phyloP scores from a whole-genome alignment of 1,139 yeast species.

The Wickerhamomyces sp. region DNA sequence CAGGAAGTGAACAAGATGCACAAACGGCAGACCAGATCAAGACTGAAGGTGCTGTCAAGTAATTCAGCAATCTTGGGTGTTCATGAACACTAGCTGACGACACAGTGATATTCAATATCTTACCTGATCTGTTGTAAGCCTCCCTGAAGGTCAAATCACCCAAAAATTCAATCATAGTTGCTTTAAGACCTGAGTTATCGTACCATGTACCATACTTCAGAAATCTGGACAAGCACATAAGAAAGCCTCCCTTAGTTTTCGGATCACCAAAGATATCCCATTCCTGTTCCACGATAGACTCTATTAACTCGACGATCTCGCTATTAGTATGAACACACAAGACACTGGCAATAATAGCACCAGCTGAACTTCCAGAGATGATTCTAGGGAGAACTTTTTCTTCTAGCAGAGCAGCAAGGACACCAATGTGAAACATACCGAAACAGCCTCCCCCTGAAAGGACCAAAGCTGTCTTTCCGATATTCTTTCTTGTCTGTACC shows the following conservation, averaged over 20 bases:
- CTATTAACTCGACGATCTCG: slow-evolving; percentile 57
- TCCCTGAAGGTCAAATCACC: slow-evolving; percentile 94
- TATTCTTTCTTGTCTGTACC: slow-evolving; percentile 82
- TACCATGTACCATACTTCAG: slow-evolving; percentile 72
- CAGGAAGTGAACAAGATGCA: slow-evolving; percentile 93
- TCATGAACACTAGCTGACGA: slow-evolving; percentile 81
- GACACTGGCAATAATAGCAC: slow-evolving; percentile 89
- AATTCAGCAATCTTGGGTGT: slow-evolving; percentile 78
- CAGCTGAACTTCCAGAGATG: slow-evolving; percentile 95
- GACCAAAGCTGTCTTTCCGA: slow-evolving; percentile 90
- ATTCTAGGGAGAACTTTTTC: slow-evolving; percentile 76
- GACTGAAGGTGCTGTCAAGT: slow-evolving; percentile 92
- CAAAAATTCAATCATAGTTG: slow-evolving; percentile 72
- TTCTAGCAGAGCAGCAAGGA: slow-evolving; percentile 71
- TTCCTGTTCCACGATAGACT: slow-evolving; percentile 47
- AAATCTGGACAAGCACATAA: slow-evolving; percentile 44
- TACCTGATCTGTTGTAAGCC: slow-evolving; percentile 83
- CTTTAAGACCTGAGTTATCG: slow-evolving; percentile 66
- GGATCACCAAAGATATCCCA: slow-evolving; percentile 62
- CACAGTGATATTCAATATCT: slow-evolving; percentile 81
- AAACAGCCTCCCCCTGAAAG: slow-evolving; percentile 94
- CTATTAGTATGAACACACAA: slow-evolving; percentile 76
- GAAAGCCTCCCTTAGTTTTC: slow-evolving; percentile 36
- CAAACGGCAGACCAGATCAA: slow-evolving; percentile 95
- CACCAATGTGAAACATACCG: slow-evolving; percentile 92